Evolutionary conservation across 805 yeast species (phyloP), one percentile per base, ranked within the genome.

Genomic region (Saturnispora mendoncae): DNA sequence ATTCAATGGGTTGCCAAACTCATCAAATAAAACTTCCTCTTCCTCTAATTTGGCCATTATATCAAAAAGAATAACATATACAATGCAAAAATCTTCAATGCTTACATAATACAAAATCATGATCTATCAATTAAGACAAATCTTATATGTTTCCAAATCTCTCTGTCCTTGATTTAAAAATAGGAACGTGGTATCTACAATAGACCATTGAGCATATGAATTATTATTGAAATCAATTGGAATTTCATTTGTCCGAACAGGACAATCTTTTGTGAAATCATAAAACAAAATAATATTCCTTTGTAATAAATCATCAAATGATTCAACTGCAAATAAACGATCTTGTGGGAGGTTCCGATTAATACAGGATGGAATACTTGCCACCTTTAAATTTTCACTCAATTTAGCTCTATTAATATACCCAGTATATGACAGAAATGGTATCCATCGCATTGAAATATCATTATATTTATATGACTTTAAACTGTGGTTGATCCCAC

Each of bases 11-110:
- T 81, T 81, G 34, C 90, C 90, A 57, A 81, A 81, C 71, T 86
- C 95, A 60, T 86, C 96, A 60, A 80, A 85, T 21, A 77, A 55
- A 46, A 77, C 81, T 51, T 75, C 83, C 76, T 73, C 75, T 28
- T 23, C 39, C 21, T 32, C 39, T 6, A 17, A 15, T 19, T 6
- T 29, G 6, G 30, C 35, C 35, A 32, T 32, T 32, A 17, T 21
- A 12, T 32, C 5, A n/a, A 19, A 4, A 30, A n/a, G 18, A 30
- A 30, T 7, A n/a, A 19, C 7, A 19, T 30, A 30, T 9, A 15
- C 8, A 14, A 28, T 13, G 33, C 14, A 25, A 38, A 31, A 30
- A 20, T 21, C 18, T 19, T 19, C 9, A 23, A 23, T 7, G 6
- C 6, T 33, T 33, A 33, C 36, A 25, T 33, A 33, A 33, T 33